Evolutionary conservation across 345 rosid species (phyloP).

Genomic region (Acer negundo): DNA sequence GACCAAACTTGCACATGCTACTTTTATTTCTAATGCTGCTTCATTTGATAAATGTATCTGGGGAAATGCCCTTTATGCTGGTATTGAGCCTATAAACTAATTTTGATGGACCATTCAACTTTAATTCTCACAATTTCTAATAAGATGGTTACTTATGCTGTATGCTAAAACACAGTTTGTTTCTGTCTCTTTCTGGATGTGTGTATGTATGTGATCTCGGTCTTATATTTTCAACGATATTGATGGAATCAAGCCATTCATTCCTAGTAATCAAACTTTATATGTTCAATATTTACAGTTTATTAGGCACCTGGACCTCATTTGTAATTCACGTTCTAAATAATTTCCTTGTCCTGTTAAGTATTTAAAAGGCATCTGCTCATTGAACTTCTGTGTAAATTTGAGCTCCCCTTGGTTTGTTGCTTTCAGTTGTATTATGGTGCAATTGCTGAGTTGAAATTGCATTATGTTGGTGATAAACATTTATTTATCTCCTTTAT

Average conservation of each 20-base stretch:
- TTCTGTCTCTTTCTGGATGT: not conserved
- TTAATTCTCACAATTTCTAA: not conserved
- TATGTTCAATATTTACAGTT: not conserved
- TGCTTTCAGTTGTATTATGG: constrained; percentile 13
- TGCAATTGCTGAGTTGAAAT: constrained; percentile 8
- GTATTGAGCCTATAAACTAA: not conserved
- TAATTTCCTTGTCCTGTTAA: not conserved
- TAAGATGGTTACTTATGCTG: not conserved
- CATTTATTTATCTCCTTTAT: not conserved
- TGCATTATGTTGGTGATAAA: not conserved
- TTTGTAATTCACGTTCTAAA: not conserved
- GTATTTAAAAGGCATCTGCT: not conserved
- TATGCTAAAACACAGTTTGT: not conserved
- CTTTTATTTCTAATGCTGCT: not conserved
- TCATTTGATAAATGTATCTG: not conserved
- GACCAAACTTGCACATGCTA: not conserved
- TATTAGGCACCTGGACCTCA: not conserved
- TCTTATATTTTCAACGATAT: not conserved
- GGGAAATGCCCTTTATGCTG: not conserved
- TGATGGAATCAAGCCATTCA: not conserved
- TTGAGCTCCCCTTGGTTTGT: not conserved
- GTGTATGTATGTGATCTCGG: not conserved
- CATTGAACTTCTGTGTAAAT: not conserved
- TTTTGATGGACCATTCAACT: not conserved
- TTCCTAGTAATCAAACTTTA: not conserved